These are phyloP conservation scores for Cryptococcus sp. DNA, from an alignment of 1,284 basidiomycete genomes.

Conservation along the genomic window DNA sequence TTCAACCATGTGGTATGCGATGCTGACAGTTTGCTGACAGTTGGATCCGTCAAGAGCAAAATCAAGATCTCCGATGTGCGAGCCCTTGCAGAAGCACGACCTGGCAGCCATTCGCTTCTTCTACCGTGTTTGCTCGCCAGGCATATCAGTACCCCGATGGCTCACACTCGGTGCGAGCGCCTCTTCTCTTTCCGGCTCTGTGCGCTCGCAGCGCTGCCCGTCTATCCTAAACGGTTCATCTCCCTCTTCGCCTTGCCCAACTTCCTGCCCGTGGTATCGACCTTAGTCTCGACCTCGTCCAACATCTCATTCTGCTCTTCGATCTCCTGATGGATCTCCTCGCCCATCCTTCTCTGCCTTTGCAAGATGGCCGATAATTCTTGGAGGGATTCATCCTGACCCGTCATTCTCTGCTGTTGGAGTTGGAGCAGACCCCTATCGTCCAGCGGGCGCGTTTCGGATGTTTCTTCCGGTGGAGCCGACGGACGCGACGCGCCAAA, in stretches of 20 bases:
- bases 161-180: too few species aligned
- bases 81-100: too few species aligned
- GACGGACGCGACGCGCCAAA: slow-evolving; percentile 62
- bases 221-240: slow-evolving; percentile 61
- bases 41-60: too few species aligned
- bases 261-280: slow-evolving; percentile 74
- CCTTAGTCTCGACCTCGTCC: slow-evolving; percentile 72
- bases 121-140: too few species aligned
- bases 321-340: slow-evolving; percentile 84
- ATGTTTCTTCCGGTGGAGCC: slow-evolving; percentile 71
- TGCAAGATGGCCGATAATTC: slow-evolving; percentile 79
- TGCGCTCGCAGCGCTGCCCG: too few species aligned
- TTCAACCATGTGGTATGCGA: too few species aligned
- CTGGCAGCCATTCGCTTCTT: too few species aligned
- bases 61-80: too few species aligned
- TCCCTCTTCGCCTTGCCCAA: slow-evolving; percentile 76
- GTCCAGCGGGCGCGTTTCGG: slow-evolving; percentile 81
- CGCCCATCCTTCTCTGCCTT: slow-evolving; percentile 80
- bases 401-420: slow-evolving; percentile 75
- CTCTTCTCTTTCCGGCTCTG: too few species aligned
- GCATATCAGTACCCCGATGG: too few species aligned
- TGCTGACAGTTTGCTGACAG: too few species aligned
- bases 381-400: slow-evolving; percentile 80
- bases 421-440: slow-evolving; percentile 75
- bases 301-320: slow-evolving; percentile 81